Evolutionary conservation across 768 basidiomycete species (phyloP), one percentile per base, ranked within the genome.

Genomic region (Collybia mongolica): DNA sequence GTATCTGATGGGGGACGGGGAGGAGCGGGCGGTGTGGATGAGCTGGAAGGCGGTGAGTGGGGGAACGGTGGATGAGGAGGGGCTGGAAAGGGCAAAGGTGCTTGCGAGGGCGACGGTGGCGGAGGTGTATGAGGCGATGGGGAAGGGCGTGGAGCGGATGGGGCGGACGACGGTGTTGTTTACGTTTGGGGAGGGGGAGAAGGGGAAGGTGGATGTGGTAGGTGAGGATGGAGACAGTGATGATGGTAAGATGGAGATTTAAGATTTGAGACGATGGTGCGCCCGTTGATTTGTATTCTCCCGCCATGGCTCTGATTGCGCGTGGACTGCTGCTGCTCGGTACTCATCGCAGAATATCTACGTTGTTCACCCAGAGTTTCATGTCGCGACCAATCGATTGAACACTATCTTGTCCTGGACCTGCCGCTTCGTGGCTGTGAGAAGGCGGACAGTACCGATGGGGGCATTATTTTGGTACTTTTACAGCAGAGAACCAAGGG

Each of bases 21-120:
- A 64, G 12, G 54, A 58, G n/a, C 63, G 67, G 28, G 74, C 75
- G 43, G 76, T 85, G 7, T 86, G 83, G 83, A 75, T 79, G 12
- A 80, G 76, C 57, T 86, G 83, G 79, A 69, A 67, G 43, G 62
- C 74, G 0, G 54, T 50, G 3, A 39, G 53, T 42, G 39, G 48
- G 24, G 47, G 47, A 2, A 46, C 59, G 61, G 1, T 73, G 78
- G 69, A 75, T 37, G 72, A 72, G 43, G 61, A 49, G 1, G 73
- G 75, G 11, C 57, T 86, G 7, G 56, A 61, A 12, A 52, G 61
- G n/a, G 84, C 80, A 2, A 72, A 69, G 51, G 69, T 71, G n/a
- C 56, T 83, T 28, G 85, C 84, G 1, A 63, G 63, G 52, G 54
- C 50, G 3, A 80, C 78, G 3, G 82, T 81, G 0, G 51, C 54